Conservation (phyloP, 2,329 filamentous ascomycete genomes). For the Sporothrix brunneoviolacea region DNA sequence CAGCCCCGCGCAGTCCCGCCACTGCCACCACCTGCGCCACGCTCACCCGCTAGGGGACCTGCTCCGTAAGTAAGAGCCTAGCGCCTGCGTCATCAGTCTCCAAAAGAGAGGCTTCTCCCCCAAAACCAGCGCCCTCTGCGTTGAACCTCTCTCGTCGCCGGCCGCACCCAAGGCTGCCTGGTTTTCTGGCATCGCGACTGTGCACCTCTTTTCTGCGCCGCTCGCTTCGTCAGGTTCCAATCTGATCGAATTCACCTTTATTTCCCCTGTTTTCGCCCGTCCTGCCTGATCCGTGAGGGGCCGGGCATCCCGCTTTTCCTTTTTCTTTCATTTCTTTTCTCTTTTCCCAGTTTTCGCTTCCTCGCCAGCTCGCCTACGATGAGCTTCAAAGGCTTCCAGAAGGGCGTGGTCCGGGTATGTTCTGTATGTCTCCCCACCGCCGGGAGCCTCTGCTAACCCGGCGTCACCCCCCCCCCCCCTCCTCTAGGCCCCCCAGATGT, state of each 20-base stretch:
- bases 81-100: too few relatives aligned
- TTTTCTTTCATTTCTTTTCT: slow-evolving; percentile 7
- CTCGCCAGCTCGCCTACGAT: slow-evolving; percentile 40
- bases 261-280: background rate
- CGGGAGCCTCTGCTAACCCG: background rate
- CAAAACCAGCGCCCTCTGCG: background rate
- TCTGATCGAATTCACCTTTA: background rate
- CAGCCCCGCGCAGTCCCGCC: slow-evolving; percentile 1
- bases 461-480: too few relatives aligned
- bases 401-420: slow-evolving; percentile 76
- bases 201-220: background rate
- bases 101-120: too few relatives aligned
- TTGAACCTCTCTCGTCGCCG: slow-evolving; percentile 1
- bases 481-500: slow-evolving; percentile 71
- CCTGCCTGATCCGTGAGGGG: background rate
- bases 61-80: too few relatives aligned
- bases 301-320: slow-evolving; percentile 7
- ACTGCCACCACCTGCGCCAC: slow-evolving; percentile 14
- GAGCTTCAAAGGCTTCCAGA: slow-evolving; percentile 96
- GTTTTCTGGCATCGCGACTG: background rate
- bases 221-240: background rate
- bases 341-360: background rate
- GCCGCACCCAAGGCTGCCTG: background rate
- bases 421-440: too few relatives aligned
- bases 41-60: background rate